Percentiles rank a stretch among this genome's conserved stretches.
These are phyloP conservation scores for Echeveria elegans DNA, from an alignment of 164 flowering plant species.

Conservation along the genomic window DNA sequence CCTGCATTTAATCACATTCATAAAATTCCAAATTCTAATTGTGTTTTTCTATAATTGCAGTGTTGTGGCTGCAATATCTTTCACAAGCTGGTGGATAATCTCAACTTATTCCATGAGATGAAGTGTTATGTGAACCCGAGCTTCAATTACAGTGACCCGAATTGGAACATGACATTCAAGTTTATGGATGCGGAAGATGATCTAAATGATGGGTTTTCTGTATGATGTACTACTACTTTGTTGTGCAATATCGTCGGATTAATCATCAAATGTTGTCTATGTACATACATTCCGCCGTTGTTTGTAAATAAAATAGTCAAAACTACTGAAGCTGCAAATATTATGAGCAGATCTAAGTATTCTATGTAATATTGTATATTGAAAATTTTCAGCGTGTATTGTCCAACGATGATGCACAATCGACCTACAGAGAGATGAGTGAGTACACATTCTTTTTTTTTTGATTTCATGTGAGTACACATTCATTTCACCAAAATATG, in stretches of 20 bases:
- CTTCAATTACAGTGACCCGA: conserved; percentile 51
- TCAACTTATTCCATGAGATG: conserved; percentile 89
- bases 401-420: too few species aligned
- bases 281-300: not conserved
- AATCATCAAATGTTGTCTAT: not conserved
- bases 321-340: too few species aligned
- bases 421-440: too few species aligned
- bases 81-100: conserved; percentile 90
- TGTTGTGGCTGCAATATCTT: conserved; percentile 92
- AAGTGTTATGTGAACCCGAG: conserved; percentile 70
- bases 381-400: too few species aligned
- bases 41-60: conserved; percentile 25
- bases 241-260: not conserved
- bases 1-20: too few species aligned
- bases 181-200: conserved; percentile 53
- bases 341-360: too few species aligned
- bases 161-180: conserved; percentile 41
- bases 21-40: not conserved
- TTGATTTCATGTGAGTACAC: too few species aligned
- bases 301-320: not conserved
- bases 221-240: not conserved
- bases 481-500: too few species aligned
- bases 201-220: conserved; percentile 16
- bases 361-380: too few species aligned
- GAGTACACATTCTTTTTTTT: too few species aligned